Evolutionary conservation across 2,329 filamentous ascomycete genomes (phyloP).

Genomic region (Spiromastix sp.): DNA sequence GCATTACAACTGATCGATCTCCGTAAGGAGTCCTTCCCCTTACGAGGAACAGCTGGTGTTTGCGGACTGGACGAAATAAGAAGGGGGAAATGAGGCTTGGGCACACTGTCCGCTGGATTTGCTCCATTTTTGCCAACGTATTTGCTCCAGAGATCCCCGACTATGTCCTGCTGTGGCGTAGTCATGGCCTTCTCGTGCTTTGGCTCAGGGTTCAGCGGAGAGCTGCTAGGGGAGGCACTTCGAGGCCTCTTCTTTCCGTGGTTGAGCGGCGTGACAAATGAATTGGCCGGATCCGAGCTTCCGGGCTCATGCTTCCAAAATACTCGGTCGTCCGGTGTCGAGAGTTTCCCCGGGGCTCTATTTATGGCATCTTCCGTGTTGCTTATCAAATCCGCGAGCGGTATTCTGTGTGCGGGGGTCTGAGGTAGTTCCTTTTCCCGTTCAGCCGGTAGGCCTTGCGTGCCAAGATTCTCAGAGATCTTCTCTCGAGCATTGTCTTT

Average conservation of each 20-base stretch:
- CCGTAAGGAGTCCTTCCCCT: constrained; percentile 41
- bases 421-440: constrained; percentile 37
- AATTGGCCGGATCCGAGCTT: constrained; percentile 32
- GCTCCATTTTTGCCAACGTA: constrained; percentile 49
- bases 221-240: constrained; percentile 64
- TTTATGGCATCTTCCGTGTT: constrained; percentile 46
- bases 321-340: constrained; percentile 51
- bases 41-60: constrained; percentile 40
- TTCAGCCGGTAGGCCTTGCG: constrained; percentile 9
- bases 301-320: constrained; percentile 45
- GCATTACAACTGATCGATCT: constrained; percentile 59
- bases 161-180: constrained; percentile 61
- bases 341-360: constrained; percentile 35
- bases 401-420: constrained; percentile 49
- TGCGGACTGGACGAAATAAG: constrained; percentile 63
- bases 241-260: constrained; percentile 55
- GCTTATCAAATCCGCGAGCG: constrained; percentile 51
- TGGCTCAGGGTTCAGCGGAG: constrained; percentile 52
- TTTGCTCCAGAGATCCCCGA: constrained; percentile 66
- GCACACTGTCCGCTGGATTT: constrained; percentile 35
- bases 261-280: constrained; percentile 38
- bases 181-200: constrained; percentile 49
- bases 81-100: constrained; percentile 51
- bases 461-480: neutral
- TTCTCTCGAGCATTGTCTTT: neutral